Percentiles rank a stretch among this genome's conserved stretches.
phyloP scores from a whole-genome alignment of 257 asterid species.

The Sherardia arvensis region DNA sequence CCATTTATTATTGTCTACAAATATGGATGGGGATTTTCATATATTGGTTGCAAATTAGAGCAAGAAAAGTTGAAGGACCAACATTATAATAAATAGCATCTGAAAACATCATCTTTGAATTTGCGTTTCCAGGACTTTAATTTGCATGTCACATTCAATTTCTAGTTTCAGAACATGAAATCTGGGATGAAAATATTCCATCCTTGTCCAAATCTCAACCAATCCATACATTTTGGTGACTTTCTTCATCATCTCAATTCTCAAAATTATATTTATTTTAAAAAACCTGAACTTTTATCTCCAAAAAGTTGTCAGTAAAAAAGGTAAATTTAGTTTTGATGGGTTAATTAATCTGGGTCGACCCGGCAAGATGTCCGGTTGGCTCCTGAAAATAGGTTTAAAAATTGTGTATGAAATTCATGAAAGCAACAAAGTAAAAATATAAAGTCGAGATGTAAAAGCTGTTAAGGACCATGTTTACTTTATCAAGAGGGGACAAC shows the following conservation, averaged over 20 bases:
- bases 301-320: constrained; percentile 3
- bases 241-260: not conserved
- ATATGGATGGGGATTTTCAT: not conserved
- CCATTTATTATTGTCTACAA: not conserved
- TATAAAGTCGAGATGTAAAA: constrained; percentile 21
- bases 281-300: not conserved
- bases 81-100: not conserved
- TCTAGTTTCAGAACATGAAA: not conserved
- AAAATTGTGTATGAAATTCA: constrained; percentile 12
- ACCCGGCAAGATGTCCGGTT: not conserved
- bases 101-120: constrained; percentile 2
- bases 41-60: not conserved
- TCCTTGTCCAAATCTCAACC: not conserved
- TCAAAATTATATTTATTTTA: not conserved
- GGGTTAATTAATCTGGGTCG: not conserved
- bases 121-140: not conserved
- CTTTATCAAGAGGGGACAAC: constrained; percentile 44
- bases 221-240: not conserved
- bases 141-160: not conserved
- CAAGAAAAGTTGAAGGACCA: not conserved
- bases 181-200: not conserved
- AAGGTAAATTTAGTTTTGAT: not conserved
- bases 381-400: not conserved
- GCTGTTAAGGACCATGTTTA: constrained; percentile 32
- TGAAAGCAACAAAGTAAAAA: constrained; percentile 9